Evolutionary conservation across 495 filamentous ascomycete genomes (phyloP), one percentile per base, ranked within the genome.

Genomic region (Annulohypoxylon bovei): DNA sequence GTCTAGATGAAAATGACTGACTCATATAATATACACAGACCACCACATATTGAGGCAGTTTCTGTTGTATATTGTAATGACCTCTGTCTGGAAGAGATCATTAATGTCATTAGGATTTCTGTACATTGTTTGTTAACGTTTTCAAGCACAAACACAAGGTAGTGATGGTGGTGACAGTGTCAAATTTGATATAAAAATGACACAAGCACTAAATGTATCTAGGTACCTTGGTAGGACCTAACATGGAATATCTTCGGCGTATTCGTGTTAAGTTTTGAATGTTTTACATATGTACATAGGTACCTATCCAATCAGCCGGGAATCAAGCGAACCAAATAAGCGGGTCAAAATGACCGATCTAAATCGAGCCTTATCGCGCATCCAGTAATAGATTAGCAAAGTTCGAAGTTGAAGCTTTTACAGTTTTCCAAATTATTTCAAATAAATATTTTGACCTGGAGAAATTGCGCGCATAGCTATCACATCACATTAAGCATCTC

Each of bases 341-440:
- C 14, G 50, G 64, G 44, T 52, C 70, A 54, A 46, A 9, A 42
- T 59, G 56, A 66, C 73, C 56, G 56, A 66, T 75, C 56, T 23
- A 44, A 65, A 69, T 52, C 27, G 20, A 27, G 25, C 33, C 35
- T 66, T 37, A 68, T 44, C 62, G 33, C 54, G 56, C 12, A 12
- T 56, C 14, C 49, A 20, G 44, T 16, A 3, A 50, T 50, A 23
- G 46, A 27, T 27, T 57, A 59, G 65, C 70, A 49, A 33, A 27
- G 33, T 27, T 20, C 18, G 22, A 42, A 33, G n/a, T 16, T 49
- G 27, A 49, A 61, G 27, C 40, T 47, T 49, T 23, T 28, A 33
- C 39, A 16, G 7, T 56, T 57, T 39, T 33, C 16, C 3, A n/a
- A 46, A 44, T 32, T 23, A 11, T 42, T 18, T 42, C 39, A 32